phyloP scores from a whole-genome alignment of 1,284 basidiomycete genomes.

The Sanghuangporus baumii region DNA sequence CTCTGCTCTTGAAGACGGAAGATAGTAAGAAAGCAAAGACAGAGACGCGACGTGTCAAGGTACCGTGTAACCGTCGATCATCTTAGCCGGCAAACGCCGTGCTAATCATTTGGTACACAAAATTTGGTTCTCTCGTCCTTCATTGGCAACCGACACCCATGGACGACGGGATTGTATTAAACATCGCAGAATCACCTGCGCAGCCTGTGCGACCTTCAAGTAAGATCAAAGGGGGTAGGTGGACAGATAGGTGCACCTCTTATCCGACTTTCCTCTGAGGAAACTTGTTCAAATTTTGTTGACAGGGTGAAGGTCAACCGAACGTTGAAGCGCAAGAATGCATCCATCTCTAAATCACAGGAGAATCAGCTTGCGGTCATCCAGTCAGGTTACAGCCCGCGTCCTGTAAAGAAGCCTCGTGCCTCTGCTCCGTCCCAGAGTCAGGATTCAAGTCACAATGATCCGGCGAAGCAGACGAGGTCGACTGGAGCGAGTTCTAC shows the following conservation, averaged over 20 bases:
- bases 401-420: conserved; percentile 34
- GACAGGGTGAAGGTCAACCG: conserved; percentile 66
- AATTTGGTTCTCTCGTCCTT: background rate
- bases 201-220: conserved; percentile 25
- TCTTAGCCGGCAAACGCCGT: background rate
- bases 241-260: conserved; percentile 72
- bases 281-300: conserved; percentile 14
- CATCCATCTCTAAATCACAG: conserved; percentile 2
- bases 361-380: background rate
- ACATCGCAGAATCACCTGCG: conserved; percentile 45
- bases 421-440: conserved; percentile 28
- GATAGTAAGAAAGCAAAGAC: background rate
- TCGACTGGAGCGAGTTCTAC: conserved; percentile 25
- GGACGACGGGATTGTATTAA: conserved; percentile 69
- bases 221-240: conserved; percentile 58
- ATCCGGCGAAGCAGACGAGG: conserved; percentile 20
- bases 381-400: conserved; percentile 20
- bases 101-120: background rate
- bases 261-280: conserved; percentile 16
- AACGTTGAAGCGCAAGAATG: conserved; percentile 52
- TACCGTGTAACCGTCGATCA: conserved; percentile 6
- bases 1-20: background rate
- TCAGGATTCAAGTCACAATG: conserved; percentile 19
- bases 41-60: conserved; percentile 16
- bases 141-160: conserved; percentile 29